These are phyloP conservation scores for Penicillium rolfsii DNA, from an alignment of 2,329 filamentous ascomycete species.

Conservation along the genomic window DNA sequence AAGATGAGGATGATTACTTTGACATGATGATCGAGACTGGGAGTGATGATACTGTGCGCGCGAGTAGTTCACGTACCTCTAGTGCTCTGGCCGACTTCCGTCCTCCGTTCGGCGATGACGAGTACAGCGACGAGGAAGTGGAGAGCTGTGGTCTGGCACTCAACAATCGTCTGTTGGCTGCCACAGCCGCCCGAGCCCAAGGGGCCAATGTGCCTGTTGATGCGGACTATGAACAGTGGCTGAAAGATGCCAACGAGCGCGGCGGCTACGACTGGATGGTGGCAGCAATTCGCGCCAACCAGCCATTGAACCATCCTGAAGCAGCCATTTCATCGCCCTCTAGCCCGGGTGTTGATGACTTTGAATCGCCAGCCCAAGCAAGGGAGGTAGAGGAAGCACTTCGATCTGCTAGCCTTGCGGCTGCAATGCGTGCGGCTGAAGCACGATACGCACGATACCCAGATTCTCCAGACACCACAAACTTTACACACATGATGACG, in stretches of 20 bases:
- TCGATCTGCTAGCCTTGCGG: not conserved
- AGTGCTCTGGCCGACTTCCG: slow-evolving; percentile 32
- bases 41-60: slow-evolving; percentile 30
- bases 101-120: slow-evolving; percentile 42
- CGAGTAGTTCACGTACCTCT: slow-evolving; percentile 25
- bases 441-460: not conserved
- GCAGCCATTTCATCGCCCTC: slow-evolving; percentile 22
- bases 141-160: slow-evolving; percentile 56
- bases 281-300: slow-evolving; percentile 43
- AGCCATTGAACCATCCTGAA: slow-evolving; percentile 39
- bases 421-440: not conserved
- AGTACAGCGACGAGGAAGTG: slow-evolving; percentile 51
- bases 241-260: slow-evolving; percentile 60
- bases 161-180: slow-evolving; percentile 57
- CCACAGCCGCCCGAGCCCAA: slow-evolving; percentile 56
- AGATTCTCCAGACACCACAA: not conserved
- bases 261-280: slow-evolving; percentile 49
- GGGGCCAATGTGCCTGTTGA: slow-evolving; percentile 51
- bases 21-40: slow-evolving; percentile 29
- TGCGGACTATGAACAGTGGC: slow-evolving; percentile 60
- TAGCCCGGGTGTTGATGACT: slow-evolving; percentile 21
- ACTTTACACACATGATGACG: not conserved
- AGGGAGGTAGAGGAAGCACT: not conserved
- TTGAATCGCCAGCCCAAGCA: not conserved
- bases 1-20: slow-evolving; percentile 30